phyloP scores from a whole-genome alignment of 2,329 filamentous ascomycete species.

The Xylaria sp. region DNA sequence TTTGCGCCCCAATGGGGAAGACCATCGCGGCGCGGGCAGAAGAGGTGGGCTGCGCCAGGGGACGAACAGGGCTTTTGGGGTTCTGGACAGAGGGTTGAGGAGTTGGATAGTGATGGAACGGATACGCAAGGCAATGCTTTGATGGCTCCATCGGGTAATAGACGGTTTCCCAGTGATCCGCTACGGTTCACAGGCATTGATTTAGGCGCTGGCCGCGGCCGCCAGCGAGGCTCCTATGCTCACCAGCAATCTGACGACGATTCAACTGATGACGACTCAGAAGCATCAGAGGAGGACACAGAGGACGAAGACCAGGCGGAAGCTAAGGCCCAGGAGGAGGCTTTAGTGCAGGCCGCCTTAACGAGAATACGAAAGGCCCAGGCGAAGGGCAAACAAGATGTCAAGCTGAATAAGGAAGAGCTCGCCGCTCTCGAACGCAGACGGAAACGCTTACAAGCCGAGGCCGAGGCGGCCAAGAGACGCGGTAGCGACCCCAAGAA shows the following conservation, averaged over 20 bases:
- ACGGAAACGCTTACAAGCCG: slow-evolving; percentile 60
- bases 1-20: slow-evolving; percentile 96
- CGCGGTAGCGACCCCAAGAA: slow-evolving; percentile 42
- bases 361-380: slow-evolving; percentile 79
- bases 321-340: slow-evolving; percentile 70
- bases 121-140: slow-evolving; percentile 60
- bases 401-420: slow-evolving; percentile 79
- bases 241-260: slow-evolving; percentile 48
- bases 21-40: slow-evolving; percentile 89
- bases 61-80: slow-evolving; percentile 44
- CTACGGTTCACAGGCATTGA: slow-evolving; percentile 64
- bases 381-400: slow-evolving; percentile 74
- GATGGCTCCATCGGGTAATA: slow-evolving; percentile 45
- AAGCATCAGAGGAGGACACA: slow-evolving; percentile 50
- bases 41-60: slow-evolving; percentile 60
- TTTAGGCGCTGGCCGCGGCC: slow-evolving; percentile 49
- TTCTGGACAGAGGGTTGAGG: slow-evolving; percentile 60
- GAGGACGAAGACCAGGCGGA: slow-evolving; percentile 60
- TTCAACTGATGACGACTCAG: slow-evolving; percentile 53
- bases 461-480: slow-evolving; percentile 49
- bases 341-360: slow-evolving; percentile 75
- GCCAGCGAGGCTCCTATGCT: slow-evolving; percentile 43
- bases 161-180: slow-evolving; percentile 61
- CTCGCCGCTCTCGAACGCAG: slow-evolving; percentile 76
- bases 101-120: slow-evolving; percentile 64